phyloP scores from a whole-genome alignment of 2,329 filamentous ascomycete species.

The Aspergillus eucalypticola region DNA sequence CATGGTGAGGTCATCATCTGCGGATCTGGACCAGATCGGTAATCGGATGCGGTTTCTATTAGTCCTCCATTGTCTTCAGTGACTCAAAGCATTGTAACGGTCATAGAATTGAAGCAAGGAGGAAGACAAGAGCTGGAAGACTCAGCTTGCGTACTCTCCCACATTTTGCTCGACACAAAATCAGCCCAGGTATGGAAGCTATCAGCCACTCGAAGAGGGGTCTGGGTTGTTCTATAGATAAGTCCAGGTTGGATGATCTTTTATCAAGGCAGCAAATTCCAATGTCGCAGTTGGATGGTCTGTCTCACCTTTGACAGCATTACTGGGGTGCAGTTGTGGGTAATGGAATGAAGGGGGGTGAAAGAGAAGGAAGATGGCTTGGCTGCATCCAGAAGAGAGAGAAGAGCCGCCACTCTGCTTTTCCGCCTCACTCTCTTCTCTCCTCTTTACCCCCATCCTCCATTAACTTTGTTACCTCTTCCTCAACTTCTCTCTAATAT shows the following conservation, averaged over 20 bases:
- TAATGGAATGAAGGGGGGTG: neutral
- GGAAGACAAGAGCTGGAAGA: neutral
- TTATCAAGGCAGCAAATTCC: neutral
- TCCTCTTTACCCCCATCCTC: neutral
- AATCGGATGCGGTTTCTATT: neutral
- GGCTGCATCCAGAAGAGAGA: neutral
- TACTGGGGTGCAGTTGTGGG: neutral
- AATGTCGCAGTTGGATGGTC: neutral
- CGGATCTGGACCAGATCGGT: neutral
- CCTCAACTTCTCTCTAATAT: too few relatives aligned
- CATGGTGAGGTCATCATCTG: slow-evolving; percentile 10
- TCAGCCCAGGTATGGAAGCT: neutral
- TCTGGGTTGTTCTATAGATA: neutral
- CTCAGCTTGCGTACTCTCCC: neutral
- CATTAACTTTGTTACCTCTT: too few relatives aligned
- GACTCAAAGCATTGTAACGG: neutral
- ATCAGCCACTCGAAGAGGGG: too few relatives aligned
- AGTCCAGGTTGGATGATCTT: too few relatives aligned
- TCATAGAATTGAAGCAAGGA: neutral
- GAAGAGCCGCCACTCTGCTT: neutral
- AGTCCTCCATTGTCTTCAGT: neutral
- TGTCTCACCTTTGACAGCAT: neutral
- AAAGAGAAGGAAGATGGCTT: neutral
- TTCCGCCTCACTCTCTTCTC: neutral
- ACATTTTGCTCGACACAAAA: neutral